Percentiles rank a stretch among this genome's conserved stretches.
Conservation (phyloP, 176 grass and related monocot genomes). For the Aegilops sharonensis region DNA sequence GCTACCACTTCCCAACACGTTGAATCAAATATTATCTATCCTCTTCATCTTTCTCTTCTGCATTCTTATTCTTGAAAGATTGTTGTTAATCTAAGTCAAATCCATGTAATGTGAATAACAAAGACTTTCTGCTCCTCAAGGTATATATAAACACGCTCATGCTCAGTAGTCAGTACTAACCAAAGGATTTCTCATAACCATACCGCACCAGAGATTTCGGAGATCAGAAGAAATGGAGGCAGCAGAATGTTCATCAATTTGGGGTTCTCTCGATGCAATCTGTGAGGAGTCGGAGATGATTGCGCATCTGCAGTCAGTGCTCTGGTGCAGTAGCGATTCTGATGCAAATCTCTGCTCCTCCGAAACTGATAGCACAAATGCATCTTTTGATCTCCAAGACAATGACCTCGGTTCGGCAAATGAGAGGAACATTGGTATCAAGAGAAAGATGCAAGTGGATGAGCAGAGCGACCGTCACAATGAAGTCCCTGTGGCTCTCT, state of each 20-base stretch:
- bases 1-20: background rate
- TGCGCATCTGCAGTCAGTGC: background rate
- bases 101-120: background rate
- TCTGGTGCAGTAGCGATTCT: background rate
- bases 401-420: background rate
- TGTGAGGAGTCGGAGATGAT: conserved; percentile 14
- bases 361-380: background rate
- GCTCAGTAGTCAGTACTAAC: background rate
- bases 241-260: background rate
- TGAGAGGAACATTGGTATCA: background rate
- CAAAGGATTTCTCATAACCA: background rate
- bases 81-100: background rate
- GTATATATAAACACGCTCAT: background rate
- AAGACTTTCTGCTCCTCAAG: background rate
- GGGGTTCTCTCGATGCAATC: background rate
- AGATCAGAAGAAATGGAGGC: background rate
- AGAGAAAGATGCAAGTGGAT: background rate
- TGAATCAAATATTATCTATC: conserved; percentile 1
- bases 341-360: background rate
- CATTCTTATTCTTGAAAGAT: background rate
- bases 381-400: background rate
- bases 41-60: conserved; percentile 32
- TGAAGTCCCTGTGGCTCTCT: background rate
- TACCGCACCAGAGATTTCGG: background rate
- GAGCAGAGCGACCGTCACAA: background rate